A percentile compares a stretch with the other conserved stretches of the same genome.
Evolutionary conservation across 345 rosid species (phyloP).

Genomic region (Gossypium herbaceum): DNA sequence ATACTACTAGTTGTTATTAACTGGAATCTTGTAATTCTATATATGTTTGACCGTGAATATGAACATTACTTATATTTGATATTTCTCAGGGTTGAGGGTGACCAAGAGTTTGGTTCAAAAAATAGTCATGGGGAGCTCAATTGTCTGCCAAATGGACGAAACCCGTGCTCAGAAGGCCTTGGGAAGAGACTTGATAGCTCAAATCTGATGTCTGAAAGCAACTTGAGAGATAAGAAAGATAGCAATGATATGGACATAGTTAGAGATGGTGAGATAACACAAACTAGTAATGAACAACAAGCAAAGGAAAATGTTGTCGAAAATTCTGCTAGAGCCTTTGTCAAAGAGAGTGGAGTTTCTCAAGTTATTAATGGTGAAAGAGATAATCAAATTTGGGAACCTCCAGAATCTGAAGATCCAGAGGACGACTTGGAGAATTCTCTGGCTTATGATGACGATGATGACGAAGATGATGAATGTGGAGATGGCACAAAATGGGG

Average conservation of each 20-base stretch:
- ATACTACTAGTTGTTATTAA: neutral
- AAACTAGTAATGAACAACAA: slow-evolving; percentile 26
- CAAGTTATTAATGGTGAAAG: slow-evolving; percentile 26
- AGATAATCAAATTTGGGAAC: slow-evolving; percentile 59
- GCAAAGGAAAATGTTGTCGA: slow-evolving; percentile 25
- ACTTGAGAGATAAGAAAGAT: slow-evolving; percentile 16
- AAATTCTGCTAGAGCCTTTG: slow-evolving; percentile 22
- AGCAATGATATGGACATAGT: slow-evolving; percentile 25
- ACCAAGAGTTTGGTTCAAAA: slow-evolving; percentile 44
- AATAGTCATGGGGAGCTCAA: slow-evolving; percentile 33
- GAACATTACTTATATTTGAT: neutral
- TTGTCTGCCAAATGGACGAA: slow-evolving; percentile 25
- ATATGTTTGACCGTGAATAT: neutral
- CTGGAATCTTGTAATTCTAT: slow-evolving; percentile 1
- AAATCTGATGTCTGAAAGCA: slow-evolving; percentile 27
- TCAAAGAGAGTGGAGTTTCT: slow-evolving; percentile 31
- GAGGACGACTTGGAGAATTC: slow-evolving; percentile 56
- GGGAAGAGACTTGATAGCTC: slow-evolving; percentile 30
- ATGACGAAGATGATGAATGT: slow-evolving; percentile 66
- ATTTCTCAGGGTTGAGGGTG: slow-evolving; percentile 47
- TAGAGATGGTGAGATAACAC: slow-evolving; percentile 42
- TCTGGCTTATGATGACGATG: slow-evolving; percentile 54
- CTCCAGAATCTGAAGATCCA: slow-evolving; percentile 74
- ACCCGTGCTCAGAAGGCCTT: slow-evolving; percentile 27
- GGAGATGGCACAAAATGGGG: slow-evolving; percentile 67